A percentile compares a stretch with the other conserved stretches of the same genome.
Evolutionary conservation across 176 grass and related monocot genomes (phyloP).

Genomic region (Triticum timopheevii): DNA sequence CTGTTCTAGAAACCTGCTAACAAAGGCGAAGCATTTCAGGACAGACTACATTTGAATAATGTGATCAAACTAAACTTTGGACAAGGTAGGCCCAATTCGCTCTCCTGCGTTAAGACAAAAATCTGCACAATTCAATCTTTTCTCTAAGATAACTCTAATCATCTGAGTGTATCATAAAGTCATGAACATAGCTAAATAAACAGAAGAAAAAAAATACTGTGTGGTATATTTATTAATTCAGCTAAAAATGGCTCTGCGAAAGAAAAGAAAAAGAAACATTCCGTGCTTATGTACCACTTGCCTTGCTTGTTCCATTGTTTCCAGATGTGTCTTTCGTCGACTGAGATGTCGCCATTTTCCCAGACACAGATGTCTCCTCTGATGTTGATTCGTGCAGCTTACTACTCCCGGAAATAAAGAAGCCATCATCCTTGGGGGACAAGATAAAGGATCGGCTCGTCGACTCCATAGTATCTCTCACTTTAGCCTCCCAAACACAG

Average conservation of each 20-base stretch:
- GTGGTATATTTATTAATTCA: background rate
- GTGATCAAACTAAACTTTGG: background rate
- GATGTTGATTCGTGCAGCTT: constrained; percentile 6
- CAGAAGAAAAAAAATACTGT: background rate
- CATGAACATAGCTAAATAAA: background rate
- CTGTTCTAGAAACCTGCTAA: constrained; percentile 38
- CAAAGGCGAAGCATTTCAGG: constrained; percentile 19
- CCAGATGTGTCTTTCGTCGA: constrained; percentile 1
- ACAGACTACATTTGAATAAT: background rate
- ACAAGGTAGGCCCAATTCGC: background rate
- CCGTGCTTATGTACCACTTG: constrained; percentile 19
- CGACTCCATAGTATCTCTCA: constrained; percentile 6
- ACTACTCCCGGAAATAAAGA: constrained; percentile 16
- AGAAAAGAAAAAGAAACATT: background rate
- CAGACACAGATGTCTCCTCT: background rate
- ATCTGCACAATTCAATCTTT: background rate
- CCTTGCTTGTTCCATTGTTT: constrained; percentile 32
- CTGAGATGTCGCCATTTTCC: constrained; percentile 9
- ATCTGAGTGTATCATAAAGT: background rate
- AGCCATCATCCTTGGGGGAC: constrained; percentile 11
- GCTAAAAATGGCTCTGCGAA: background rate
- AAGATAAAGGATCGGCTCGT: background rate
- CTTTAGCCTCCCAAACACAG: background rate
- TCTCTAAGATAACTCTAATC: constrained; percentile 5
- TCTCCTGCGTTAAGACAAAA: background rate